A percentile compares a stretch with the other conserved stretches of the same genome.
phyloP scores from a whole-genome alignment of 1,284 basidiomycete species.

The Rugosomyces carneus region DNA sequence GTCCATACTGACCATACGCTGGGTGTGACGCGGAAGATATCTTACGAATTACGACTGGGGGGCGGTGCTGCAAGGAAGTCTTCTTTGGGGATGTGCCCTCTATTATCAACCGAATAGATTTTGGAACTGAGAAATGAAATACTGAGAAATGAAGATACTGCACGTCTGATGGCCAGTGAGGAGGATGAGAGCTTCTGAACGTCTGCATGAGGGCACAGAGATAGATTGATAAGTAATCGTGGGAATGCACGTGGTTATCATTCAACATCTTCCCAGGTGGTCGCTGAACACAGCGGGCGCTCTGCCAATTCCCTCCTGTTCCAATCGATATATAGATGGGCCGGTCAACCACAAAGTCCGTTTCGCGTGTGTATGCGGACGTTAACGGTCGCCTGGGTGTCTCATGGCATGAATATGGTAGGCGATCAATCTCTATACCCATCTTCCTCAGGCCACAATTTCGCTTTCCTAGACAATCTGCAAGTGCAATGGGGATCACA shows the following conservation, averaged over 20 bases:
- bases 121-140: slow-evolving; percentile 51
- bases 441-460: slow-evolving; percentile 17
- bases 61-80: slow-evolving; percentile 14
- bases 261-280: slow-evolving; percentile 7
- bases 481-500: slow-evolving; percentile 94
- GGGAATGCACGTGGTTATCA: slow-evolving; percentile 17
- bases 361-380: slow-evolving; percentile 70
- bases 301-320: slow-evolving; percentile 8
- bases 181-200: no score
- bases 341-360: slow-evolving; percentile 60
- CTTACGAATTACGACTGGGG: slow-evolving; percentile 37
- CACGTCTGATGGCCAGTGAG: slow-evolving; percentile 47
- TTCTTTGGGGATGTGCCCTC: slow-evolving; percentile 16
- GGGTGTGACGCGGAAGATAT: slow-evolving; percentile 55
- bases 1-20: slow-evolving; percentile 74
- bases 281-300: slow-evolving; percentile 1
- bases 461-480: slow-evolving; percentile 61
- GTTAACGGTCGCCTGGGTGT: slow-evolving; percentile 69
- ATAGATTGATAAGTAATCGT: no score
- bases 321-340: slow-evolving; percentile 40
- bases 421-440: slow-evolving; percentile 21
- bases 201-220: no score
- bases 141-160: slow-evolving; percentile 36
- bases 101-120: slow-evolving; percentile 29
- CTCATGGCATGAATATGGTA: slow-evolving; percentile 80